These are phyloP conservation scores for Termitomyces bulborhizus DNA, from an alignment of 768 basidiomycete genomes.

Conservation along the genomic window DNA sequence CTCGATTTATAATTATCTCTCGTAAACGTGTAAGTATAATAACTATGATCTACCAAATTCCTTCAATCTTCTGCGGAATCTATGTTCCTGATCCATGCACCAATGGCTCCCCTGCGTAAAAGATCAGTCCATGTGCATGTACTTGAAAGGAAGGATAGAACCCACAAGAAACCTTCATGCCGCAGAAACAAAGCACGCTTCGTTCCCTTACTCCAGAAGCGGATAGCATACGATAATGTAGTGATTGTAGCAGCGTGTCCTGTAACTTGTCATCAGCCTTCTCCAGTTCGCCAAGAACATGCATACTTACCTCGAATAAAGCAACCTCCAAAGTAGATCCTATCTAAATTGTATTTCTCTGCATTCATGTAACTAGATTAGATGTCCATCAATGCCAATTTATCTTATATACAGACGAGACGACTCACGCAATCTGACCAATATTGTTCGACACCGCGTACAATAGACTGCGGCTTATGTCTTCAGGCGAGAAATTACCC, in stretches of 20 bases:
- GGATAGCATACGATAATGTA: constrained; percentile 96
- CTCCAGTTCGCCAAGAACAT: background rate
- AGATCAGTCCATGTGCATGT: constrained; percentile 11
- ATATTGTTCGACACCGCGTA: constrained; percentile 99
- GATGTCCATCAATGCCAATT: background rate
- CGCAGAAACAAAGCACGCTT: constrained; percentile 95
- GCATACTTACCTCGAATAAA: constrained; percentile 83
- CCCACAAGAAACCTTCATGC: constrained; percentile 96
- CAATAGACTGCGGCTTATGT: constrained; percentile 89
- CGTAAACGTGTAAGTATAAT: constrained; percentile 1
- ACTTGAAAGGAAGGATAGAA: constrained; percentile 17
- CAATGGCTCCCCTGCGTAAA: constrained; percentile 72
- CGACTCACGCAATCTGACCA: constrained; percentile 95
- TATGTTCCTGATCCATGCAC: constrained; percentile 98
- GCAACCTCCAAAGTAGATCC: constrained; percentile 98
- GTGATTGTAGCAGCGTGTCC: constrained; percentile 97
- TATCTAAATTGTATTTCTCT: constrained; percentile 93
- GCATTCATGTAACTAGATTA: constrained; percentile 92
- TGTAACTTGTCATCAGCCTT: constrained; percentile 25
- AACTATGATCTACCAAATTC: constrained; percentile 7
- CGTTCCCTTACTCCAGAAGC: constrained; percentile 98
- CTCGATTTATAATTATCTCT: constrained; percentile 9
- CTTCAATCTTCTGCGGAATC: constrained; percentile 32
- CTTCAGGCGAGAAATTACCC: constrained; percentile 78
- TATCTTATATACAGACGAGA: background rate